phyloP scores from a whole-genome alignment of 306 rosid genomes.

The Quillaja saponaria region DNA sequence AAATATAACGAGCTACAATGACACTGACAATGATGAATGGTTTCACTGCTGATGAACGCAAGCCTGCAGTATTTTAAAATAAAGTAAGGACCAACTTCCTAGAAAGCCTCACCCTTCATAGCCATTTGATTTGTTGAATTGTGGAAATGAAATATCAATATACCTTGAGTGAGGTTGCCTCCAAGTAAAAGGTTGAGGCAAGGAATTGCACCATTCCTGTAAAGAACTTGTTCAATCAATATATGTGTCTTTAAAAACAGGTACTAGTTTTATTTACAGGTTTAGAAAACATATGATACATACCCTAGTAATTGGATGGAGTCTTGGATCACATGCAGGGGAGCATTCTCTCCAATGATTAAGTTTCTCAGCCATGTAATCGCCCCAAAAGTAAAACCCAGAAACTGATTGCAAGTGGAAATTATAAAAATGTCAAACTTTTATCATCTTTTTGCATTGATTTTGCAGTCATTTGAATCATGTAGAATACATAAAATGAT shows the following conservation, averaged over 20 bases:
- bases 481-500: too few species aligned
- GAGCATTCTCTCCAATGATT: slow-evolving; percentile 65
- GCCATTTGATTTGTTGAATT: too few species aligned
- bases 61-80: slow-evolving; percentile 37
- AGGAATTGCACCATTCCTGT: slow-evolving; percentile 84
- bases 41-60: slow-evolving; percentile 57
- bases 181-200: slow-evolving; percentile 85
- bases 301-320: slow-evolving; percentile 70
- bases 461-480: slow-evolving; percentile 1
- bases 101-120: too few species aligned
- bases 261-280: neutral
- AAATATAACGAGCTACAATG: slow-evolving; percentile 37
- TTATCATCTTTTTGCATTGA: neutral
- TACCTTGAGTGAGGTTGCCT: slow-evolving; percentile 85
- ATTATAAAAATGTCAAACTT: neutral
- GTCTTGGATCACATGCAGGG: slow-evolving; percentile 71
- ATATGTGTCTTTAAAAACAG: slow-evolving; percentile 1
- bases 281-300: neutral
- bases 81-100: neutral
- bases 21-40: slow-evolving; percentile 41
- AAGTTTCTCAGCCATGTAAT: slow-evolving; percentile 59
- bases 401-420: slow-evolving; percentile 49
- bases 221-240: slow-evolving; percentile 24
- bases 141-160: neutral
- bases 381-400: slow-evolving; percentile 73